Evolutionary conservation across 2,329 filamentous ascomycete genomes (phyloP), one percentile per base, ranked within the genome.

Genomic region (Boeremia exigua): DNA sequence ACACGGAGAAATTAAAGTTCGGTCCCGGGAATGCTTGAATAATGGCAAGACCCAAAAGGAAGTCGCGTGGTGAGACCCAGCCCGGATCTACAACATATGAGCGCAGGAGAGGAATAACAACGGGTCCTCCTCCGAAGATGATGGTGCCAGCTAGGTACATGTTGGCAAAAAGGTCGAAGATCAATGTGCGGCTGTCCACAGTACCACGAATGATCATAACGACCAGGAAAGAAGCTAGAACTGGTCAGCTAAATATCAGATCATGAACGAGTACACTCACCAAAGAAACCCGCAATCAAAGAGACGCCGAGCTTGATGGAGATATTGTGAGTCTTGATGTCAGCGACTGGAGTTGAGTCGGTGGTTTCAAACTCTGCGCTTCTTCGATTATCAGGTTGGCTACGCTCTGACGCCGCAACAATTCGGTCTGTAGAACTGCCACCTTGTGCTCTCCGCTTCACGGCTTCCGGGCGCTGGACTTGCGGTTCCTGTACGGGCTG

Each of bases 71-170:
- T 0, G 82, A 84, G 0, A 92, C 88, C 88, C 88, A 92, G 6
- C 86, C 86, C 23, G 88, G 86, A 0, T 81, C 80, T 0, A 91
- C 89, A 32, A 91, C 67, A 42, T 79, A 78, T 10, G 70, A 64
- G 45, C 76, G 75, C 0, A 80, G 68, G 0, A 79, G 69, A 1
- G 77, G 78, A 44, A 80, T 79, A 0, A 80, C 78, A 23, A 79
- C 78, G 2, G 78, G 78, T 0, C 77, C 78, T 33, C 77, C 78
- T 27, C 78, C 78, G 60, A 80, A 80, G 56, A 80, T 80, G 56
- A 80, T 79, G 1, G 88, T 91, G 0, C 88, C 89, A 0, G 88
- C 89, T 0, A 91, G 84, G 65, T 88, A 91, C 75, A 92, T 83
- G 70, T 90, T 91, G 5, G 87, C 80, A 63, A 92, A 91, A 23